Conservation (phyloP, 2,329 filamentous ascomycete genomes). For the Tolypocladium amazonense region DNA sequence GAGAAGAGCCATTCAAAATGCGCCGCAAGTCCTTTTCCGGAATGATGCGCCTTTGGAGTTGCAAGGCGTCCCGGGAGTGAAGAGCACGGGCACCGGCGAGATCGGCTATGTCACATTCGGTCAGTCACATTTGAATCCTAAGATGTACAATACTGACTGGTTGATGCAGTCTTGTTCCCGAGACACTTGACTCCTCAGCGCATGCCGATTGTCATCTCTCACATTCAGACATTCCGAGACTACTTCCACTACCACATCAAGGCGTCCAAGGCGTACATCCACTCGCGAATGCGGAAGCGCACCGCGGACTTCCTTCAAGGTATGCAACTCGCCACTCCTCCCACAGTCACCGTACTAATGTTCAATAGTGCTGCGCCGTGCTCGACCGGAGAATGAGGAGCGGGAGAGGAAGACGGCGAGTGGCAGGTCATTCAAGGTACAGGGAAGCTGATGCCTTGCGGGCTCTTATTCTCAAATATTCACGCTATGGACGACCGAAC, state of each 20-base stretch:
- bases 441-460: conserved; percentile 19
- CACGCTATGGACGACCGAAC: too few species aligned
- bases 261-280: conserved; percentile 97
- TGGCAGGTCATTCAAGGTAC: conserved; percentile 74
- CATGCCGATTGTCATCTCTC: conserved; percentile 91
- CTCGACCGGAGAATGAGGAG: conserved; percentile 89
- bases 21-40: conserved; percentile 91
- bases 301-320: conserved; percentile 98
- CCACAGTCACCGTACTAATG: conserved; percentile 13
- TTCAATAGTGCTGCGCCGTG: conserved; percentile 75
- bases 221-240: conserved; percentile 99
- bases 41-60: conserved; percentile 91
- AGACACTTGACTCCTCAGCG: conserved; percentile 84
- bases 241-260: conserved; percentile 99
- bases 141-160: conserved; percentile 51
- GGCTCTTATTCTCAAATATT: background rate
- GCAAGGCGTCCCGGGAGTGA: conserved; percentile 75
- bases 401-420: conserved; percentile 97
- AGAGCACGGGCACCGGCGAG: conserved; percentile 65
- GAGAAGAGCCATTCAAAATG: conserved; percentile 92
- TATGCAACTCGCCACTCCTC: conserved; percentile 28
- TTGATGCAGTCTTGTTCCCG: conserved; percentile 71
- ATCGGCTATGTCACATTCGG: conserved; percentile 98
- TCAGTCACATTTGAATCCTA: conserved; percentile 28
- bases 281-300: conserved; percentile 93